Evolutionary conservation across 2,329 filamentous ascomycete genomes (phyloP), one percentile per base, ranked within the genome.

Genomic region (Macrophomina tecta): DNA sequence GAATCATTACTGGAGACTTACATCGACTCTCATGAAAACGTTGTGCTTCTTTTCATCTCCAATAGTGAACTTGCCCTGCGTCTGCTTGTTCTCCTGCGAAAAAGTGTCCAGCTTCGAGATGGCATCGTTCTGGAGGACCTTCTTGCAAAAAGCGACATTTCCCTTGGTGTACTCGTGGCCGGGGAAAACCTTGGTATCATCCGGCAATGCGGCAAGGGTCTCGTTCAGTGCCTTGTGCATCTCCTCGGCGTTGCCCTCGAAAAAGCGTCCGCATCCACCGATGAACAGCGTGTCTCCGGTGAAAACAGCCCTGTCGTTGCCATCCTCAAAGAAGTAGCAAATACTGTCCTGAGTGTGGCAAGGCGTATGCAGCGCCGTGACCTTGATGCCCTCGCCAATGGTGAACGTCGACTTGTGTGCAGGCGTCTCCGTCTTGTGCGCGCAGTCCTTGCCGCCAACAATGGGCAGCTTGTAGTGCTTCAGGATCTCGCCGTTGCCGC

Each of bases 311-410:
- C 87, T 89, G 58, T 91, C 84, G 30, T 46, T 64, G 23, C 88
- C 89, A 74, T 99, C 94, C 79, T 97, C 88, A 83, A 95, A 89
- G 72, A 89, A 92, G 83, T 90, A 99, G 84, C 95, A 99, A 77
- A 99, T 97, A 79, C 94, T 97, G 82, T 99, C 95, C 82, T 97
- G 94, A 1, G 95, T 99, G 78, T 99, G 95, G 79, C 95, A 99
- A 1, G 95, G 95, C 12, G 95, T 99, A 80, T 98, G 91, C n/a
- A 98, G 83, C 30, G 92, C 91, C 76, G 87, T 94, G 67, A 97
- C 90, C 14, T 86, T 85, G 78, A 99, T 95, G 71, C 86, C 85
- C 48, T 87, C 83, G 66, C 95, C 95, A 69, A 99, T 88, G 69
- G 87, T 90, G 83, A 97, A 97, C 3, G 84, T 87, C 70, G 92